A percentile compares a stretch with the other conserved stretches of the same genome.
phyloP scores from a whole-genome alignment of 2,329 filamentous ascomycete species.

The Chaetomiaceae sp. region DNA sequence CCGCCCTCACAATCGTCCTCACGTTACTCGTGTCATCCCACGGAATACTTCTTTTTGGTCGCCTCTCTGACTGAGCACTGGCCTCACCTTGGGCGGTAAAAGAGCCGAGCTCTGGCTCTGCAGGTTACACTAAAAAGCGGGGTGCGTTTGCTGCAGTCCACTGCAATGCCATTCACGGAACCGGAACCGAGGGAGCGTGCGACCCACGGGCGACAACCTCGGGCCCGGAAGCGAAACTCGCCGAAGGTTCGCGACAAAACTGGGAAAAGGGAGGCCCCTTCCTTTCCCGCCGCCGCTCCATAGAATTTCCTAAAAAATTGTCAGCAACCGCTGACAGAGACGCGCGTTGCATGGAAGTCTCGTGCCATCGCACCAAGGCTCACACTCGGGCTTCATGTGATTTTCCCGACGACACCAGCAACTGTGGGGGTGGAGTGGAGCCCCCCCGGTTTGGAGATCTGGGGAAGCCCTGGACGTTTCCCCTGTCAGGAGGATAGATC shows the following conservation, averaged over 20 bases:
- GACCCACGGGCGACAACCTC: conserved; percentile 1
- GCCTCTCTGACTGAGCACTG: not conserved
- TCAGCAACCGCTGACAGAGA: not conserved
- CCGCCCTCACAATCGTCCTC: not conserved
- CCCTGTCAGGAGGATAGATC: conserved; percentile 4
- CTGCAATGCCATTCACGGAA: conserved; percentile 4
- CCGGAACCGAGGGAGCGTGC: conserved; percentile 17
- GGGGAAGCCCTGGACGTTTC: conserved; percentile 15
- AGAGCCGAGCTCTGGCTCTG: conserved; percentile 9
- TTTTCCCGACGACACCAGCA: not conserved
- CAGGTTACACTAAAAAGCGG: conserved; percentile 25
- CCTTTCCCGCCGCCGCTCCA: not conserved
- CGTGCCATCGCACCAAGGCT: too few relatives aligned
- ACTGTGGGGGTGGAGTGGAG: conserved; percentile 18
- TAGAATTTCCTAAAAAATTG: not conserved
- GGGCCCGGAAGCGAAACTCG: not conserved
- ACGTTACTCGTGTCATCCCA: not conserved
- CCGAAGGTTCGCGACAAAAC: not conserved
- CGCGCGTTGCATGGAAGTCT: not conserved
- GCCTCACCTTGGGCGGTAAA: not conserved
- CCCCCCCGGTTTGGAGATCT: conserved; percentile 21
- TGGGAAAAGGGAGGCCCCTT: not conserved
- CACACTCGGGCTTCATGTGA: not conserved
- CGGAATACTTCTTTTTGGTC: not conserved
- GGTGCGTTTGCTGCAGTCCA: conserved; percentile 10